Percentiles rank a stretch among this genome's conserved stretches.
Evolutionary conservation across 2,329 filamentous ascomycete species (phyloP).

Genomic region (Diaporthe caulivora): DNA sequence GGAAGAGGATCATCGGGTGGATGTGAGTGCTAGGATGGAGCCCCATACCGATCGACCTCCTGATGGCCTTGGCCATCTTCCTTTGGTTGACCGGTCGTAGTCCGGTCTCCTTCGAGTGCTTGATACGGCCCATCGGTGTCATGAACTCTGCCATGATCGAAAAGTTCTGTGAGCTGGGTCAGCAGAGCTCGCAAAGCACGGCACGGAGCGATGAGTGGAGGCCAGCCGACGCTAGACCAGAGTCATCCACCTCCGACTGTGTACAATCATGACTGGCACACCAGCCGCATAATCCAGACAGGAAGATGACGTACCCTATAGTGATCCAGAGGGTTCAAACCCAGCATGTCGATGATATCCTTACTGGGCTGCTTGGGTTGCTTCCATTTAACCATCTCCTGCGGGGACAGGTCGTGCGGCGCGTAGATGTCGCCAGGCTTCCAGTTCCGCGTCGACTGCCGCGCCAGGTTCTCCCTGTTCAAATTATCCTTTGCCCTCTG

Average conservation of each 20-base stretch:
- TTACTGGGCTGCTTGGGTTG: constrained; percentile 63
- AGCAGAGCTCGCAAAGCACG: background rate
- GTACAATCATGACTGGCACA: background rate
- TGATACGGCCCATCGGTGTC: constrained; percentile 86
- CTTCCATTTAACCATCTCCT: constrained; percentile 87
- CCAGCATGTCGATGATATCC: constrained; percentile 85
- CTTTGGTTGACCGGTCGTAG: constrained; percentile 91
- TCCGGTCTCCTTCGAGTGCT: constrained; percentile 79
- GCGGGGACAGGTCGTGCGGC: constrained; percentile 84
- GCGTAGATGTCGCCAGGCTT: constrained; percentile 86
- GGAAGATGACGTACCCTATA: constrained; percentile 77
- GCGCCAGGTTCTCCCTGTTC: constrained; percentile 65
- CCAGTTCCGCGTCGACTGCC: constrained; percentile 79
- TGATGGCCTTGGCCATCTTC: constrained; percentile 91
- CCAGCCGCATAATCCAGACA: background rate
- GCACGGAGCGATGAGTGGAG: background rate
- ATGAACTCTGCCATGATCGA: constrained; percentile 91
- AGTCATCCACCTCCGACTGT: background rate
- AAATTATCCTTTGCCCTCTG: constrained; percentile 55
- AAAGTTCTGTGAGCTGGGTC: constrained; percentile 79
- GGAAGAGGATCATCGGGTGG: constrained; percentile 83
- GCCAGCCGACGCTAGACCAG: background rate
- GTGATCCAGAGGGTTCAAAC: constrained; percentile 83
- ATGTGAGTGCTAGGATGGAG: constrained; percentile 91
- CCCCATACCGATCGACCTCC: constrained; percentile 88